phyloP scores from a whole-genome alignment of 2,329 filamentous ascomycete species.

The Ceratocystiopsis sp. region DNA sequence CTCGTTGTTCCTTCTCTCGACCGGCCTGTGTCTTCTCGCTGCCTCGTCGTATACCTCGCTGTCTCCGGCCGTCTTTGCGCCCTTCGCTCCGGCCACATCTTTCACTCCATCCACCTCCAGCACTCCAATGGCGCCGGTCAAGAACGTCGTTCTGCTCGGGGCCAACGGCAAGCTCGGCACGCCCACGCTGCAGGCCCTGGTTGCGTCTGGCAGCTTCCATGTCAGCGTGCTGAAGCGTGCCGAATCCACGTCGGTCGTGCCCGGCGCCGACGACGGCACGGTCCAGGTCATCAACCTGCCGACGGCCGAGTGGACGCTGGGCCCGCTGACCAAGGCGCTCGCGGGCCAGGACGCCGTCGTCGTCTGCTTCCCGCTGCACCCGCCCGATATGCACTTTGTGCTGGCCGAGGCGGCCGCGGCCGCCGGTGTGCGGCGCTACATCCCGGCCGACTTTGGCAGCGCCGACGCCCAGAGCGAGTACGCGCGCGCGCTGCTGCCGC shows the following conservation, averaged over 20 bases:
- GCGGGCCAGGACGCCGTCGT: slow-evolving; percentile 33
- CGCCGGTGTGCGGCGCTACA: slow-evolving; percentile 12
- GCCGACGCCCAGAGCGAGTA: slow-evolving; percentile 10
- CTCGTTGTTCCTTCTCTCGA: no score
- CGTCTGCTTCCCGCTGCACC: slow-evolving; percentile 27
- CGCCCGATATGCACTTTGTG: slow-evolving; percentile 15
- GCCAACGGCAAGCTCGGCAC: slow-evolving; percentile 21
- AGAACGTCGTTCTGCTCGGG: slow-evolving; percentile 11
- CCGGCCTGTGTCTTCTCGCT: no score
- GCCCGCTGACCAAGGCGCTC: slow-evolving; percentile 22
- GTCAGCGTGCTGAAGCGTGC: slow-evolving; percentile 18
- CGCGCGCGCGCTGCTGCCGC: slow-evolving; percentile 5
- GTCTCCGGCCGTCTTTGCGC: no score
- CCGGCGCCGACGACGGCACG: slow-evolving; percentile 6
- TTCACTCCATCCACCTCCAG: no score
- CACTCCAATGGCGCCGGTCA: no score
- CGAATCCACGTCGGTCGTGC: slow-evolving; percentile 13
- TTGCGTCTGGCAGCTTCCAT: slow-evolving; percentile 14
- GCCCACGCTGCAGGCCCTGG: slow-evolving; percentile 17
- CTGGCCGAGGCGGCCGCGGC: slow-evolving; percentile 11
- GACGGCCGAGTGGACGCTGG: no score
- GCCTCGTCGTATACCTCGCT: no score
- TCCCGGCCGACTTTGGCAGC: slow-evolving; percentile 14
- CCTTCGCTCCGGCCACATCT: no score
- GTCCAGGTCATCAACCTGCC: slow-evolving; percentile 3